Percentiles rank a stretch among this genome's conserved stretches.
Evolutionary conservation across 2,329 filamentous ascomycete genomes (phyloP).

Genomic region (Dactylonectria macrodidyma): DNA sequence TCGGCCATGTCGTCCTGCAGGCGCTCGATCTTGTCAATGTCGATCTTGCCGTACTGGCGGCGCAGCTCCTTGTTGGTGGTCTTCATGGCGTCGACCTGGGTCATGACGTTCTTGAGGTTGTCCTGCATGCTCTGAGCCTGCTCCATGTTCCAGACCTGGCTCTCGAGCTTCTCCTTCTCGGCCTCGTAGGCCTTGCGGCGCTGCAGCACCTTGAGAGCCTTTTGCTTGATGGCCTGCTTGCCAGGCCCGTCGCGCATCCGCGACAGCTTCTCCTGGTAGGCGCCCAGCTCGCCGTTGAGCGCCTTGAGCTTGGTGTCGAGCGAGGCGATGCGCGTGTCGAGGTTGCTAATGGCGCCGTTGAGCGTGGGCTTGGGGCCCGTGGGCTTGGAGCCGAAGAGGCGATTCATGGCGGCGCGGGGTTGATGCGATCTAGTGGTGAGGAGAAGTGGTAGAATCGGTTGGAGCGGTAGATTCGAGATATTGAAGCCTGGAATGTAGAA

Average conservation of each 20-base stretch:
- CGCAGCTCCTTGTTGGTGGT: slow-evolving; percentile 93
- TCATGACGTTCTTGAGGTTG: slow-evolving; percentile 98
- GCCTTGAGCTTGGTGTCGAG: slow-evolving; percentile 96
- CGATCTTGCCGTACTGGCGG: slow-evolving; percentile 96
- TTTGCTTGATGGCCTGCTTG: slow-evolving; percentile 92
- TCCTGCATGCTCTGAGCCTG: slow-evolving; percentile 99
- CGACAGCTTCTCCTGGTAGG: slow-evolving; percentile 88
- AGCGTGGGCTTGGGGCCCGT: slow-evolving; percentile 92
- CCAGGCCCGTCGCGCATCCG: slow-evolving; percentile 97
- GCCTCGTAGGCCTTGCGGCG: slow-evolving; percentile 94
- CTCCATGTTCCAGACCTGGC: slow-evolving; percentile 99
- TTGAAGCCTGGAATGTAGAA: background rate
- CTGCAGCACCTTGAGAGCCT: slow-evolving; percentile 94
- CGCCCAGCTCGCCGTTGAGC: slow-evolving; percentile 89
- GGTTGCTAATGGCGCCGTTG: slow-evolving; percentile 84
- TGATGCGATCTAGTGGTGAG: background rate
- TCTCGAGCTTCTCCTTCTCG: slow-evolving; percentile 93
- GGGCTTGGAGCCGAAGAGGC: slow-evolving; percentile 91
- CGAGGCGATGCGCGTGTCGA: slow-evolving; percentile 86
- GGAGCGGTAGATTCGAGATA: background rate
- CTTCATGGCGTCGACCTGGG: slow-evolving; percentile 97
- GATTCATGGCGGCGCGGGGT: slow-evolving; percentile 79
- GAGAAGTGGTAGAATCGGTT: background rate
- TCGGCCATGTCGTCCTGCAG: slow-evolving; percentile 99
- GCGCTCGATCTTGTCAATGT: slow-evolving; percentile 97